Evolutionary conservation across 2,329 filamentous ascomycete species (phyloP), one percentile per base, ranked within the genome.

Genomic region (Pseudocercospora cruenta): DNA sequence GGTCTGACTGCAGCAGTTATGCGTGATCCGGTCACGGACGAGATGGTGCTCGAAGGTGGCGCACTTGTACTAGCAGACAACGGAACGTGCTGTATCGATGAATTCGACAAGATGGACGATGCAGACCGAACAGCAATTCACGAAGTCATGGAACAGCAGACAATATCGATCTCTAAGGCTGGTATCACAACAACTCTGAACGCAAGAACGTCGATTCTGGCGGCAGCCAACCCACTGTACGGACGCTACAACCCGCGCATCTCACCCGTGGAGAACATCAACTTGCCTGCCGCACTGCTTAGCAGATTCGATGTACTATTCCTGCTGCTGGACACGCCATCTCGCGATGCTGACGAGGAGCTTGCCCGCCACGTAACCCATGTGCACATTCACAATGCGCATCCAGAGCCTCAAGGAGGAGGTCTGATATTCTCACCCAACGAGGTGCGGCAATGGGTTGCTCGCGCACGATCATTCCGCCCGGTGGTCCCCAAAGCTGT

Each of bases 271-370:
- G 95, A 99, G 80, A 99, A 99, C 80, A 99, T 99, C 82, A 99
- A 99, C 80, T 89, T 99, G 47, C 95, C 95, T n/a, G 95, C 95
- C 19, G 95, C 95, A 21, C 88, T 99, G 21, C 87, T 99, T 62
- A 97, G 94, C 66, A 92, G 95, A 87, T 99, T 99, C 81, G 95
- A 99, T 79, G 87, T 99, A 72, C 87, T 99, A 72, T 99, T 98
- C 85, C 85, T 99, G 55, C 94, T 99, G 74, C 90, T 99, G 66
- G 95, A 99, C 82, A 97, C 93, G 43, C 94, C 95, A 2, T 90
- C 89, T 19, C 91, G 93, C 69, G 95, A 99, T 72, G 86, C 88
- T 0, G 95, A 99, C 76, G 93, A 96, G 76, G 92, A 97, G 80
- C 88, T 99, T 22, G 95, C 95, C 68, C 92, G 92, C 80, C 95